Percentiles rank a stretch among this genome's conserved stretches.
phyloP scores from a whole-genome alignment of 2,329 filamentous ascomycete genomes.

The Dryadomyces quercivorus region DNA sequence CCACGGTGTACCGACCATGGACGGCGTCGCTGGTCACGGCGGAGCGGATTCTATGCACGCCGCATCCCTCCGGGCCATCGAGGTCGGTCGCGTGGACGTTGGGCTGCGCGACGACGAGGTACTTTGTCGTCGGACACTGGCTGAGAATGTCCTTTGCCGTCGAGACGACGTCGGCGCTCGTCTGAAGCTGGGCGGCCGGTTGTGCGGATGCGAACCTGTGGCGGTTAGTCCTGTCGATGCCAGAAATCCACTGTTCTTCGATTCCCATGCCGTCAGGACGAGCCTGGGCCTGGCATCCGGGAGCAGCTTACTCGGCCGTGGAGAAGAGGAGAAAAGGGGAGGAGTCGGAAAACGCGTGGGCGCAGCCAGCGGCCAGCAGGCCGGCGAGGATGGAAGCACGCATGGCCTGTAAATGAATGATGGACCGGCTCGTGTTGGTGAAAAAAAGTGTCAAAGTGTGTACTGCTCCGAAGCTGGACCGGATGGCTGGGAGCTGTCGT shows the following conservation, averaged over 20 bases:
- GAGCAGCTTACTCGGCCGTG: constrained; percentile 57
- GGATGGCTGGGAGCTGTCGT: constrained; percentile 1
- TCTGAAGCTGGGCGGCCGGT: constrained; percentile 33
- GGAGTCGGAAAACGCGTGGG: constrained; percentile 69
- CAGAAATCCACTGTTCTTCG: not conserved
- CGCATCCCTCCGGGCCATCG: constrained; percentile 31
- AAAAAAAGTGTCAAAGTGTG: not conserved
- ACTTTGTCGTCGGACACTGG: constrained; percentile 60
- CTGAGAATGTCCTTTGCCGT: constrained; percentile 41
- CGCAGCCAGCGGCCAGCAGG: constrained; percentile 43
- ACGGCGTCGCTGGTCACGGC: constrained; percentile 24
- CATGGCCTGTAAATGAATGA: constrained; percentile 26
- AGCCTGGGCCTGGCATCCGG: not conserved
- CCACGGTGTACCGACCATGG: constrained; percentile 32
- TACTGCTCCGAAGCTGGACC: not conserved
- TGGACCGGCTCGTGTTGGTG: not conserved
- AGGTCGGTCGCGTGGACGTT: constrained; percentile 63
- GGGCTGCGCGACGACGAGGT: constrained; percentile 68
- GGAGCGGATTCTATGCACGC: constrained; percentile 40
- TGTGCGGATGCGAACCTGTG: constrained; percentile 19
- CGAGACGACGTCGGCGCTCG: constrained; percentile 29
- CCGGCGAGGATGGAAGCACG: constrained; percentile 38
- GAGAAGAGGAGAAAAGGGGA: constrained; percentile 86
- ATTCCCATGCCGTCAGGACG: constrained; percentile 12
- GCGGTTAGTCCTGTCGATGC: not conserved